These are phyloP conservation scores for Claviceps spartinae DNA, from an alignment of 2,329 filamentous ascomycete species.

Conservation along the genomic window DNA sequence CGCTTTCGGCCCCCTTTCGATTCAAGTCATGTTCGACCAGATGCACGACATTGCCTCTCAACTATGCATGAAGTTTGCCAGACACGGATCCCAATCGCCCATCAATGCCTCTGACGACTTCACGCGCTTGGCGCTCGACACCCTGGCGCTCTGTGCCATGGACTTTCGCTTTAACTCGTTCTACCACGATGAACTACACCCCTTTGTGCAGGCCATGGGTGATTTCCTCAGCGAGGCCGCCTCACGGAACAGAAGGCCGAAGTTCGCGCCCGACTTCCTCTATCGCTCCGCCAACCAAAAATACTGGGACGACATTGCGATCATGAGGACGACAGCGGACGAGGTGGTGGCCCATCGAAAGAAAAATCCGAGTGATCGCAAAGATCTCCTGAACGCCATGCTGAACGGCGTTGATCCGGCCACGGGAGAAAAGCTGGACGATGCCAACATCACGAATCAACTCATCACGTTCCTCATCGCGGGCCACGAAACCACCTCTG, in stretches of 20 bases:
- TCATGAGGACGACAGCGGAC: constrained; percentile 39
- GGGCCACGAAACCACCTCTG: constrained; percentile 59
- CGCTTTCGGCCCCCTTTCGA: constrained; percentile 55
- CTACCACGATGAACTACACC: constrained; percentile 55
- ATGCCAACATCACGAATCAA: constrained; percentile 52
- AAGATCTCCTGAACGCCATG: constrained; percentile 59
- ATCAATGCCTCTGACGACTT: constrained; percentile 55
- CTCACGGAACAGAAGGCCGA: constrained; percentile 32
- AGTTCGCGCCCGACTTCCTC: constrained; percentile 32
- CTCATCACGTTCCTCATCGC: constrained; percentile 62
- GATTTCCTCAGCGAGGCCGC: constrained; percentile 46
- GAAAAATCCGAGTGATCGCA: constrained; percentile 39
- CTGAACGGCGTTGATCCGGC: constrained; percentile 51
- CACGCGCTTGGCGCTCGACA: constrained; percentile 60
- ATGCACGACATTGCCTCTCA: constrained; percentile 57
- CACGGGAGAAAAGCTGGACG: constrained; percentile 50
- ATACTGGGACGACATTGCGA: constrained; percentile 39
- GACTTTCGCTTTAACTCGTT: constrained; percentile 62
- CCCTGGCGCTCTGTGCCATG: constrained; percentile 59
- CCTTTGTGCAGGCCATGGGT: constrained; percentile 55
- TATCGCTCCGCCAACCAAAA: constrained; percentile 34
- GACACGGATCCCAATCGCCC: constrained; percentile 41
- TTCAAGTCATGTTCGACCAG: constrained; percentile 54
- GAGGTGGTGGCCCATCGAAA: constrained; percentile 49
- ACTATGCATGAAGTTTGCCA: constrained; percentile 54